Evolutionary conservation across 352 stramenopile species (phyloP).

Genomic region (Halophytophthora polymorphica): DNA sequence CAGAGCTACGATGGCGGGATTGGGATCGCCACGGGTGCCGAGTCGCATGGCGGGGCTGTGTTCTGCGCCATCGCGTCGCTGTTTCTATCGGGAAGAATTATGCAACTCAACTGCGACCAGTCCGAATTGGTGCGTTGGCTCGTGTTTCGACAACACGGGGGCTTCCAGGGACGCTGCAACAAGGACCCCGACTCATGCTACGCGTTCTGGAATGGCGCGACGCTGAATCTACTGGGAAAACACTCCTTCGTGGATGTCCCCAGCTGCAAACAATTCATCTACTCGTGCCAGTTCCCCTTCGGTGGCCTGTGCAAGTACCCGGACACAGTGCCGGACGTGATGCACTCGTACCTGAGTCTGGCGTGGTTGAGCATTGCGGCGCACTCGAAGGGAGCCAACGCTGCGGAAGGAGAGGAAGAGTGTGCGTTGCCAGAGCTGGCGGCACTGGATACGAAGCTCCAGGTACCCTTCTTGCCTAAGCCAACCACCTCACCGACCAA

Average conservation of each 20-base stretch:
- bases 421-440: constrained; percentile 36
- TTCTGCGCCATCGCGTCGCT: constrained; percentile 77
- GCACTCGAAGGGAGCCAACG: constrained; percentile 20
- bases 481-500: background rate
- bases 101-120: constrained; percentile 66
- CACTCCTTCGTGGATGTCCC: constrained; percentile 75
- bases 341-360: constrained; percentile 91
- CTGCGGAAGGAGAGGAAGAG: constrained; percentile 1
- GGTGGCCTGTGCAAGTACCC: constrained; percentile 87
- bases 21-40: constrained; percentile 52
- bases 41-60: constrained; percentile 73
- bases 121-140: constrained; percentile 78
- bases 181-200: constrained; percentile 91
- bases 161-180: constrained; percentile 90
- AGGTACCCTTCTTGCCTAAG: constrained; percentile 69
- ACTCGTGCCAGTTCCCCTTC: constrained; percentile 79
- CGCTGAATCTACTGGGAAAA: constrained; percentile 73
- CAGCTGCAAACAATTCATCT: constrained; percentile 71
- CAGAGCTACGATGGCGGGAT: constrained; percentile 85
- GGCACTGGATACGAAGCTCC: constrained; percentile 69
- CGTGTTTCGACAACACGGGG: constrained; percentile 75
- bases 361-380: constrained; percentile 86
- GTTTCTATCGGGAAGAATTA: constrained; percentile 57
- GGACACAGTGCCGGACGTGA: constrained; percentile 78
- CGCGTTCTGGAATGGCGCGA: constrained; percentile 91